These are phyloP conservation scores for Chaetomium fimeti DNA, from an alignment of 495 filamentous ascomycete species.

Conservation along the genomic window DNA sequence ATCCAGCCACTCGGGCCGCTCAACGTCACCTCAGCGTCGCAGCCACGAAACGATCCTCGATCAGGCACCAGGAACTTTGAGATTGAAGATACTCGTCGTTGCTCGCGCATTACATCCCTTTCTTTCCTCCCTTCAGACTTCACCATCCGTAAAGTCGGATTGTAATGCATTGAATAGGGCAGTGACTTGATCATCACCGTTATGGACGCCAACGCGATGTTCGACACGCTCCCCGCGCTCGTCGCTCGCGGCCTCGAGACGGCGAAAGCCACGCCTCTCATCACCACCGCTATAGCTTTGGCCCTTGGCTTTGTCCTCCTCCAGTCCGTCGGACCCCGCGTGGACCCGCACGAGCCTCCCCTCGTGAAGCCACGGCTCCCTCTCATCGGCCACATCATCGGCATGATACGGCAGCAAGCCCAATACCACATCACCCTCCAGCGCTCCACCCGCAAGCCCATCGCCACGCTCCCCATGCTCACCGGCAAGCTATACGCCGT, in stretches of 20 bases:
- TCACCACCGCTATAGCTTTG: slow-evolving; percentile 7
- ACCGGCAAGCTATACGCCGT: slow-evolving; percentile 31
- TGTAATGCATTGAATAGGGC: too few species aligned
- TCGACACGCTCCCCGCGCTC: background rate
- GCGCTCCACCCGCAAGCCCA: slow-evolving; percentile 17
- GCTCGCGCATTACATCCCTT: too few species aligned
- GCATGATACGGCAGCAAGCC: slow-evolving; percentile 28
- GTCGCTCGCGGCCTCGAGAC: background rate
- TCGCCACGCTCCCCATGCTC: slow-evolving; percentile 31
- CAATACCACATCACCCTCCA: slow-evolving; percentile 26
- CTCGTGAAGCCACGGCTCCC: slow-evolving; percentile 31
- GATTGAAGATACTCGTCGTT: too few species aligned
- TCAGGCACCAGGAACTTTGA: background rate
- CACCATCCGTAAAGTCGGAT: too few species aligned
- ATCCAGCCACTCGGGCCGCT: too few species aligned
- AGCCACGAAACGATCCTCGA: too few species aligned
- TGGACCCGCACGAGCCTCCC: slow-evolving; percentile 32
- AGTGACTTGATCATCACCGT: background rate
- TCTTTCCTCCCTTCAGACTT: too few species aligned
- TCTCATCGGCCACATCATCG: slow-evolving; percentile 34
- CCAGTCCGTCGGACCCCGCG: background rate
- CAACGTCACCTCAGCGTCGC: too few species aligned
- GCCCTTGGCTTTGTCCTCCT: background rate
- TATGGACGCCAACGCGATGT: background rate
- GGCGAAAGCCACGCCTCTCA: background rate